These are phyloP conservation scores for Lagenidium giganteum DNA, from an alignment of 352 stramenopile species.

Conservation along the genomic window DNA sequence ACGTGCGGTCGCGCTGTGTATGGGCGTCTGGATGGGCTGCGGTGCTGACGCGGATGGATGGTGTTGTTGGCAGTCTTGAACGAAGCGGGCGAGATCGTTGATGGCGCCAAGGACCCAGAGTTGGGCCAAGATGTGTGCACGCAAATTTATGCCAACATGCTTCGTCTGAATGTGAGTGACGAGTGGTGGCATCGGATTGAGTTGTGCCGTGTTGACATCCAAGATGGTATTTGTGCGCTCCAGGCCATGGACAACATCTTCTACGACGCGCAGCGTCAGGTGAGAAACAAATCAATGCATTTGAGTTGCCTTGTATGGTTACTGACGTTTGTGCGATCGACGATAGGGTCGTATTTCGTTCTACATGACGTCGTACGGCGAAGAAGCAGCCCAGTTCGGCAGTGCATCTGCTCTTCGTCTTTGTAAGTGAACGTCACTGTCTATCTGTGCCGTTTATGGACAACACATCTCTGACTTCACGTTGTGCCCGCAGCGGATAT, in stretches of 20 bases:
- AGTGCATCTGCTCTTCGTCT: slow-evolving; percentile 87
- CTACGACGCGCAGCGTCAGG: slow-evolving; percentile 95
- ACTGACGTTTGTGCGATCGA: no score
- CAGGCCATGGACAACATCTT: slow-evolving; percentile 97
- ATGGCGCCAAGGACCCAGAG: slow-evolving; percentile 63
- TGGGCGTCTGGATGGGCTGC: background rate
- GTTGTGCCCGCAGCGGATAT: slow-evolving; percentile 67
- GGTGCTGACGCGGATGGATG: background rate
- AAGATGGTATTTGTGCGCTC: slow-evolving; percentile 2
- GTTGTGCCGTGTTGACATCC: background rate
- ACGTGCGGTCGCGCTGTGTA: slow-evolving; percentile 38
- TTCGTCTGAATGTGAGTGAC: slow-evolving; percentile 74
- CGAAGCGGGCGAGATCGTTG: slow-evolving; percentile 72
- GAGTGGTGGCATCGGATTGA: background rate
- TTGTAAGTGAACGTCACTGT: slow-evolving; percentile 8
- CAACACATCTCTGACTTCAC: no score
- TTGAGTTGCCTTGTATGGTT: background rate
- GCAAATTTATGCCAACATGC: slow-evolving; percentile 85
- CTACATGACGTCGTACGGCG: slow-evolving; percentile 93
- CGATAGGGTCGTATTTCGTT: slow-evolving; percentile 96
- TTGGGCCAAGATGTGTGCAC: slow-evolving; percentile 74
- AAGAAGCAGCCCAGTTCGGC: slow-evolving; percentile 96
- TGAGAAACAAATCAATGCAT: no score
- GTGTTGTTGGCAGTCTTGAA: slow-evolving; percentile 63
- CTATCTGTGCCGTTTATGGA: no score